phyloP scores from a whole-genome alignment of 495 filamentous ascomycete genomes.

The Pseudotulostoma volvatum region DNA sequence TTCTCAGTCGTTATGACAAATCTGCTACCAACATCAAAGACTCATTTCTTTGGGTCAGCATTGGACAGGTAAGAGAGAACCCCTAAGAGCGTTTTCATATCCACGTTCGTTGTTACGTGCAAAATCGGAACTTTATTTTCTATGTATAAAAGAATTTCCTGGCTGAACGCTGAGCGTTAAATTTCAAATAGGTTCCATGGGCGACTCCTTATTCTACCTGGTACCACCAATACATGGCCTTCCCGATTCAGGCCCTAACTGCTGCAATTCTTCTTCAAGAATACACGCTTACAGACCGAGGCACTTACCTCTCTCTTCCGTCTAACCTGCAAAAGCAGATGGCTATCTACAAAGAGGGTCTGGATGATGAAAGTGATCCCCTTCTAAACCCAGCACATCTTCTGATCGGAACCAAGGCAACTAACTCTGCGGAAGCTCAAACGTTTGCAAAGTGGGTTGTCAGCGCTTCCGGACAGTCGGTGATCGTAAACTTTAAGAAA shows the following conservation, averaged over 20 bases:
- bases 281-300: constrained; percentile 29
- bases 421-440: constrained; percentile 13
- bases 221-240: constrained; percentile 31
- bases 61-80: constrained; percentile 26
- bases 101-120: too few relatives aligned
- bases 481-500: constrained; percentile 17
- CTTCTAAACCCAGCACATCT: constrained; percentile 26
- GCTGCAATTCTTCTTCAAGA: constrained; percentile 19
- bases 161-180: too few relatives aligned
- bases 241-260: constrained; percentile 25
- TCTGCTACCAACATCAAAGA: constrained; percentile 33
- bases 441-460: constrained; percentile 22
- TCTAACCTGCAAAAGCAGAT: constrained; percentile 9
- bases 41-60: constrained; percentile 24
- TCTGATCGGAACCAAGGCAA: constrained; percentile 15
- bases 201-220: constrained; percentile 23
- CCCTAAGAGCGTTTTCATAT: too few relatives aligned
- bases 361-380: constrained; percentile 14
- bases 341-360: constrained; percentile 21
- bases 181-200: constrained; percentile 19
- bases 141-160: too few relatives aligned
- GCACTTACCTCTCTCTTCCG: constrained; percentile 21
- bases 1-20: constrained; percentile 28
- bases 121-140: too few relatives aligned
- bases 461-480: constrained; percentile 16